These are phyloP conservation scores for Vitis vinifera DNA, from an alignment of 164 flowering plant genomes.

Conservation along the genomic window ASM3070453v1 NC_081822.1:857001-857500, in stretches of 20 bases:
- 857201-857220: neutral
- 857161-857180: too few species aligned
- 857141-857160: neutral
- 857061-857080: neutral
- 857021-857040: too few species aligned
- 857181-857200: neutral
- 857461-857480: constrained; percentile 18
- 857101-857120: neutral
- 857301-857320: constrained; percentile 54
- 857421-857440: constrained; percentile 41
- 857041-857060: neutral
- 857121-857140: constrained; percentile 2
- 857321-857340: constrained; percentile 71
- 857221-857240: neutral
- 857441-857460: constrained; percentile 63
- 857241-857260: constrained; percentile 4
- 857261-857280: constrained; percentile 39
- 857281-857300: constrained; percentile 48
- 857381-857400: constrained; percentile 51
- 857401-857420: constrained; percentile 61
- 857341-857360: constrained; percentile 60
- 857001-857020: too few species aligned
- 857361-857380: constrained; percentile 41
- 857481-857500: too few species aligned
- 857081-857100: neutral